Base-by-base conservation (phyloP, 768 basidiomycete species). In the Lyophyllum semitale region DNA sequence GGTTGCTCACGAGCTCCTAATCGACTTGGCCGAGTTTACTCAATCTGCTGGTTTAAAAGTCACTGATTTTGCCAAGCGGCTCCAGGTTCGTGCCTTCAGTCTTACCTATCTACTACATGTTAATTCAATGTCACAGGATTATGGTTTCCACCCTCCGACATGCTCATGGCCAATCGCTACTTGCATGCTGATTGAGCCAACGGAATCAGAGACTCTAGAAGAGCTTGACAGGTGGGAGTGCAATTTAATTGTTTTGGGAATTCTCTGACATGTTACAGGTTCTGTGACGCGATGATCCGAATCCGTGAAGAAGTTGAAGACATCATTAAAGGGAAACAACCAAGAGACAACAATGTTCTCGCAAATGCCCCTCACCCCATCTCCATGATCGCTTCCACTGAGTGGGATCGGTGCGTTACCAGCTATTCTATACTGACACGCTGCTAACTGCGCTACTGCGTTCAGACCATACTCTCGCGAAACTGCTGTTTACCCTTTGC, bases 111-210 rank as follows among this genome's bases (percentile, higher is more conserved):
- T 29, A 9, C 51, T 37, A 17, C 43, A 15, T 30, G n/a, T n/a
- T 30, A 33, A 15, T 33, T 20, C 25, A 15, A 5, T 3, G 18
- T 25, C 32, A 6, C 51, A 92, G 85, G 91, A 94, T 68, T 95
- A 89, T 64, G 93, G 94, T 54, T 91, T 97, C 80, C 94, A 97
- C 68, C 95, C 94, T 38, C 97, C 97, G 2, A 99, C 97, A 4
- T 96, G 94, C 71, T 95, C 95, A 6, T 98, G 97, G 97, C 97
- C 97, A 6, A 95, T 92, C 59, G 88, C 93, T 18, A 97, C 96
- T 1, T 95, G 91, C 66, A 97, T 97, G 93, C 80, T 97, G 49
- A 97, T 98, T 59, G 96, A 98, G 73, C 96, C 96, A 6, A 98
- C 96, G 2, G 96, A 98, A 71, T 95, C 93, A 0, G 96, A 98